Evolutionary conservation across 1,284 basidiomycete genomes (phyloP).

Genomic region (Athelia psychrophila): DNA sequence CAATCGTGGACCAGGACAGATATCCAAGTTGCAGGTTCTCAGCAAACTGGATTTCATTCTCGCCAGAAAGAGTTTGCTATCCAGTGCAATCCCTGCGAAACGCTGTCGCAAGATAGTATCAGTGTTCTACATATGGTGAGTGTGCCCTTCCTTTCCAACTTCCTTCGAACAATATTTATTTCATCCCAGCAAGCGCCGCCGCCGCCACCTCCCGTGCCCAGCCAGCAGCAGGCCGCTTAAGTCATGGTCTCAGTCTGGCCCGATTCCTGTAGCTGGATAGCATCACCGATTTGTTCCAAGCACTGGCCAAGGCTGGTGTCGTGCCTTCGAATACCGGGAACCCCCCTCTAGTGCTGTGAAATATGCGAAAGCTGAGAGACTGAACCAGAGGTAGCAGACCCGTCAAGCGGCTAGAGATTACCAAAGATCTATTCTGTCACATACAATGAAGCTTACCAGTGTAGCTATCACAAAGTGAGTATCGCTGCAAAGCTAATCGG

Average conservation of each 20-base stretch:
- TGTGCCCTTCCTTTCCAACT: constrained; percentile 36
- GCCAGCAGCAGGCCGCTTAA: constrained; percentile 21
- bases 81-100: constrained; percentile 67
- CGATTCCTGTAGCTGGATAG: constrained; percentile 31
- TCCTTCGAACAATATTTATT: constrained; percentile 71
- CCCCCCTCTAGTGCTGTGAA: constrained; percentile 48
- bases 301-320: constrained; percentile 73
- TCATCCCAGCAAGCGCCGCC: constrained; percentile 51
- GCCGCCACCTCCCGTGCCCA: constrained; percentile 26
- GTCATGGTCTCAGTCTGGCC: constrained; percentile 15
- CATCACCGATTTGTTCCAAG: constrained; percentile 61
- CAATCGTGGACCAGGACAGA: constrained; percentile 36
- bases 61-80: constrained; percentile 70
- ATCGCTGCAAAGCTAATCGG: constrained; percentile 70
- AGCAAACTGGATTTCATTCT: constrained; percentile 79
- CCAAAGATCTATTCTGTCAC: constrained; percentile 67
- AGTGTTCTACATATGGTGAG: constrained; percentile 72
- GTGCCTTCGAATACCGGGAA: constrained; percentile 52
- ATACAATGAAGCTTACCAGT: constrained; percentile 68
- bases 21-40: constrained; percentile 73
- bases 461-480: constrained; percentile 76
- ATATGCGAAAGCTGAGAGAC: constrained; percentile 37
- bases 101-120: constrained; percentile 60
- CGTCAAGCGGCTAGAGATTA: constrained; percentile 55
- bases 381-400: constrained; percentile 30